Base-by-base conservation (phyloP, 108 stramenopile species). In the Cyclostephanos tholiformis region DNA sequence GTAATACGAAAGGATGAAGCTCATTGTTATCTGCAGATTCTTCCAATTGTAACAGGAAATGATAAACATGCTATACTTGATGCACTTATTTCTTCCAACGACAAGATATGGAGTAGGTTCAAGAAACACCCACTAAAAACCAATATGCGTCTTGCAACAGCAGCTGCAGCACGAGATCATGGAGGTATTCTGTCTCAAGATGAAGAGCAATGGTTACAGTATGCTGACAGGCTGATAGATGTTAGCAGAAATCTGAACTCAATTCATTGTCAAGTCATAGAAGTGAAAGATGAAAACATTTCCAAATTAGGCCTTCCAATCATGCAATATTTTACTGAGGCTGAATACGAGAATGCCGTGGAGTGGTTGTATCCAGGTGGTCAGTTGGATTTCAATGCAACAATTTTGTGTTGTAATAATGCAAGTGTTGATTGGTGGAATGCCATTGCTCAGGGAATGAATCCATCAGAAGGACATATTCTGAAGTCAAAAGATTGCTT, bases 121-220 rank as follows among this genome's bases (percentile, higher is more conserved):
- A 20, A 53, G 6, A 53, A 10, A 10, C 52, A 53, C 20, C 52
- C 52, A 22, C 11, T 53, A 19, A 53, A 53, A 19, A 53, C 52
- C 25, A 53, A 53, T 8, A 53, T 53, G 52, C 52, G 52, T 25
- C 52, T 53, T 8, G 52, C 52, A 22, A 53, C 23, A 25, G 52
- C 52, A 6, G 52, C 52, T 25, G 25, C 25, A 6, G 52, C 52
- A 25, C 23, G 8, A 25, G 52, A 17, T 6, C 52, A 10, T 22
- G 25, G 52, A 20, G 23, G 25, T 25, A 9, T 25, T 53, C 8
- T 53, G 23, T 25, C 52, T 25, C 52, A 53, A 10, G 52, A 53
- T 20, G 52, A 53, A 25, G 25, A 25, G 8, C 19, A 2, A 1
- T 19, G 20, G 8, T 25, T 53, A 25, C 2, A 8, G 23, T 53